Evolutionary conservation across 1,139 yeast species (phyloP).

Genomic region (Suhomyces taliae): DNA sequence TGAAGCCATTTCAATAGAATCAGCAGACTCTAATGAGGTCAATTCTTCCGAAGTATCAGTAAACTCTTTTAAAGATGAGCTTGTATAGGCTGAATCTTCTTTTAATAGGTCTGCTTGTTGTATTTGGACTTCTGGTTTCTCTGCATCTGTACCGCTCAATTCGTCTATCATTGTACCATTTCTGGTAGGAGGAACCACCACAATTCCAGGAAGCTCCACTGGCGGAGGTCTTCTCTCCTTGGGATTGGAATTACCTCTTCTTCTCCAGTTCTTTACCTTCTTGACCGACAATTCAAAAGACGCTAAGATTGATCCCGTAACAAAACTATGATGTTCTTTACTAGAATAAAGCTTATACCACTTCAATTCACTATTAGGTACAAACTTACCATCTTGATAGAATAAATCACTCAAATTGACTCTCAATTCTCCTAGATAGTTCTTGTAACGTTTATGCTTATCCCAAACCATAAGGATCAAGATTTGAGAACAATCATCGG

Average conservation of each 20-base stretch:
- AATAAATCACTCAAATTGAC: conserved; percentile 48
- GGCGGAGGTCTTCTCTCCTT: conserved; percentile 4
- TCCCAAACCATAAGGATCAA: conserved; percentile 46
- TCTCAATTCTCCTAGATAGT: conserved; percentile 59
- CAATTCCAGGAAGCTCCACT: conserved; percentile 10
- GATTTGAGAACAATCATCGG: conserved; percentile 30
- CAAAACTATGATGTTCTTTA: conserved; percentile 44
- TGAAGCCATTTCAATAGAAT: conserved; percentile 5
- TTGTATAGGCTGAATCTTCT: too few species aligned
- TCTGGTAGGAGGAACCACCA: conserved; percentile 22
- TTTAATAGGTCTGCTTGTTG: too few species aligned
- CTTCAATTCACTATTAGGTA: conserved; percentile 32
- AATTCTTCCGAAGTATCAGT: not conserved
- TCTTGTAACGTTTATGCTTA: conserved; percentile 43
- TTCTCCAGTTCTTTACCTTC: conserved; percentile 10
- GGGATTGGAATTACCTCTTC: conserved; percentile 8
- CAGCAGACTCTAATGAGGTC: not conserved
- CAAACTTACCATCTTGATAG: conserved; percentile 18
- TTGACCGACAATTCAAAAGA: conserved; percentile 47
- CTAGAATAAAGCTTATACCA: conserved; percentile 57
- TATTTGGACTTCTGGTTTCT: too few species aligned
- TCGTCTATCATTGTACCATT: conserved; percentile 6
- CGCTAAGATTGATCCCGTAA: conserved; percentile 58
- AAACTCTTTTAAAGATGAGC: too few species aligned
- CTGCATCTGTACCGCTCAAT: not conserved